phyloP scores from a whole-genome alignment of 495 filamentous ascomycete species.

The Aspergillus sclerotiicarbonarius region DNA sequence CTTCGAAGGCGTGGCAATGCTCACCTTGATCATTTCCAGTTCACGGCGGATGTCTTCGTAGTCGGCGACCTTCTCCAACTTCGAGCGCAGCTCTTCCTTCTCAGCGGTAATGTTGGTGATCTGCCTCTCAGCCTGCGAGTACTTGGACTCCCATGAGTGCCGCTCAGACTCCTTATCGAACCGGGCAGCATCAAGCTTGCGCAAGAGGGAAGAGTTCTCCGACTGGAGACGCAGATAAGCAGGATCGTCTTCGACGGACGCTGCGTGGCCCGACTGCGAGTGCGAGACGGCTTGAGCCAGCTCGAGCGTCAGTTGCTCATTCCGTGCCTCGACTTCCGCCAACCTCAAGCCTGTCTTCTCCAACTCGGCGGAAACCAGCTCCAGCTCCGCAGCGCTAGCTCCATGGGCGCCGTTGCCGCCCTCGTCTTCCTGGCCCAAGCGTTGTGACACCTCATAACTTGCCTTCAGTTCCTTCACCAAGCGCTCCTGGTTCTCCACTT shows the following conservation, averaged over 20 bases:
- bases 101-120: slow-evolving; percentile 60
- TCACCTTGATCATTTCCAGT: slow-evolving; percentile 85
- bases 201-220: slow-evolving; percentile 86
- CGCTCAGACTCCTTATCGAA: slow-evolving; percentile 79
- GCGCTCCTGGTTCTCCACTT: slow-evolving; percentile 89
- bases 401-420: slow-evolving; percentile 55
- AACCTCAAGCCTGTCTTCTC: slow-evolving; percentile 84
- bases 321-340: slow-evolving; percentile 89
- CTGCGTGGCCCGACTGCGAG: slow-evolving; percentile 54
- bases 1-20: not conserved
- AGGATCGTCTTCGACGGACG: slow-evolving; percentile 79
- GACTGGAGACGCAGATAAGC: slow-evolving; percentile 79
- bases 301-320: slow-evolving; percentile 88
- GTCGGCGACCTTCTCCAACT: slow-evolving; percentile 85
- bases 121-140: slow-evolving; percentile 48
- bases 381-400: slow-evolving; percentile 84
- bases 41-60: slow-evolving; percentile 96
- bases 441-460: slow-evolving; percentile 93
- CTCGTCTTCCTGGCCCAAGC: slow-evolving; percentile 71
- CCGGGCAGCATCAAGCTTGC: slow-evolving; percentile 78
- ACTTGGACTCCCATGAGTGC: slow-evolving; percentile 67
- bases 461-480: slow-evolving; percentile 93
- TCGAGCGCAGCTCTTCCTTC: slow-evolving; percentile 70
- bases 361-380: slow-evolving; percentile 86
- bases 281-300: slow-evolving; percentile 84